Evolutionary conservation across 495 filamentous ascomycete genomes (phyloP), one percentile per base, ranked within the genome.

Genomic region (Staphylotrichum longicolle): DNA sequence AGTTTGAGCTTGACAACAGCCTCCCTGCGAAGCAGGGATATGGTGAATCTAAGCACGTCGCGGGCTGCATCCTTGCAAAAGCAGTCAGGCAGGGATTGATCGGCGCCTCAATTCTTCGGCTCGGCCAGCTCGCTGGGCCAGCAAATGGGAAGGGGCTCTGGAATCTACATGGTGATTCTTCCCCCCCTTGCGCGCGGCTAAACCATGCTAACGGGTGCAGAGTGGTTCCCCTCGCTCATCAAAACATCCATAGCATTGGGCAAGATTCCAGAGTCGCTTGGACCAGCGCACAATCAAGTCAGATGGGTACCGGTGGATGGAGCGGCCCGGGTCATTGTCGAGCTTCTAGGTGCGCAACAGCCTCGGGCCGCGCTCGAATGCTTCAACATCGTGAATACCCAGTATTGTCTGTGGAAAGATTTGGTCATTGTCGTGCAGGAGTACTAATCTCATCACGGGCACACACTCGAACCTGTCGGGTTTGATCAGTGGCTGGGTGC

Each of bases 31-130:
- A 40, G 12, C 50, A 61, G 11, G 50, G 50, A 8, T 61, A 61
- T 15, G 59, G 40, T 14, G 59, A 61, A 42, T 61, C 50, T 12
- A 61, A 61, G 41, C 59, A 61, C 47, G 50, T 55, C 6, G 59
- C 59, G 4, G 44, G 44, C 9, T 54, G 27, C n/a, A 55, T 61
- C 34, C n/a, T 61, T 11, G 39, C 4, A 6, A 61, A 30, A 12
- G 59, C 40, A 6, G 12, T 40, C 2, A 35, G 45, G 39, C 14
- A 33, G 12, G 50, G 50, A 5, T 15, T 52, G 27, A 39, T 55
- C 15, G 42, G 51, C 3, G 30, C 44, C 5, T 30, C 59, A 12
- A 37, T 55, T 7, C 20, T 55, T 12, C 33, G 59, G 42, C 40
- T 61, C 2, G 50, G 59, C 4, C 50, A 61, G 59, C 51, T 61